Evolutionary conservation across 78 protist genomes (phyloP).

Genomic region (Acrasis kona): DNA sequence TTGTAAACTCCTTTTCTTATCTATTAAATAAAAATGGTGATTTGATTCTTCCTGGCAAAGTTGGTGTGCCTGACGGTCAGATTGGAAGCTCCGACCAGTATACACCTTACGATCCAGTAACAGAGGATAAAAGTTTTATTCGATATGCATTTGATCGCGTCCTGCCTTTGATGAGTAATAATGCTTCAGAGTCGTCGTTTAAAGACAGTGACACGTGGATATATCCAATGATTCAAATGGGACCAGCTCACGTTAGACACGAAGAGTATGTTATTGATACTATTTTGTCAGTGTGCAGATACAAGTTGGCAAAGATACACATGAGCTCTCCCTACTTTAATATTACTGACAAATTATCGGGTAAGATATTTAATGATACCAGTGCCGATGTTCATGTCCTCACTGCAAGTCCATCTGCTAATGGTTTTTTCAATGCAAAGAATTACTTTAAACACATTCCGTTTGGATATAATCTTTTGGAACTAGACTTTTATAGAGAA

Average conservation of each 20-base stretch:
- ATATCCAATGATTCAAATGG: background rate
- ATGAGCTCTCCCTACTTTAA: conserved; percentile 1
- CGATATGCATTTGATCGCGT: no score
- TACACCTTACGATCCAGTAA: no score
- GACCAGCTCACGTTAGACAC: background rate
- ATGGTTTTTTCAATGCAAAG: background rate
- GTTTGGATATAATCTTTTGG: background rate
- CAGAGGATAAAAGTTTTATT: no score
- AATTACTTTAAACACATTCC: background rate
- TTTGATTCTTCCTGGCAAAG: no score
- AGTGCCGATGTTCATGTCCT: background rate
- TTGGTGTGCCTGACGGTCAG: no score
- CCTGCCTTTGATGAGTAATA: no score
- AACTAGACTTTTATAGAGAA: background rate
- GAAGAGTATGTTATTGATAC: background rate
- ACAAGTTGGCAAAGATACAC: no score
- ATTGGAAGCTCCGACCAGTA: no score
- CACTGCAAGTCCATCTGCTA: background rate
- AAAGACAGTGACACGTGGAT: conserved; percentile 4
- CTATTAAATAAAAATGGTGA: no score
- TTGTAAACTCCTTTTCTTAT: no score
- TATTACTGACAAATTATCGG: background rate
- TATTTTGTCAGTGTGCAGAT: background rate
- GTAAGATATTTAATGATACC: background rate
- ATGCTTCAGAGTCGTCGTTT: no score